Evolutionary conservation across 441 rosid species (phyloP), one percentile per base, ranked within the genome.

Genomic region (Populus hybrid): DNA sequence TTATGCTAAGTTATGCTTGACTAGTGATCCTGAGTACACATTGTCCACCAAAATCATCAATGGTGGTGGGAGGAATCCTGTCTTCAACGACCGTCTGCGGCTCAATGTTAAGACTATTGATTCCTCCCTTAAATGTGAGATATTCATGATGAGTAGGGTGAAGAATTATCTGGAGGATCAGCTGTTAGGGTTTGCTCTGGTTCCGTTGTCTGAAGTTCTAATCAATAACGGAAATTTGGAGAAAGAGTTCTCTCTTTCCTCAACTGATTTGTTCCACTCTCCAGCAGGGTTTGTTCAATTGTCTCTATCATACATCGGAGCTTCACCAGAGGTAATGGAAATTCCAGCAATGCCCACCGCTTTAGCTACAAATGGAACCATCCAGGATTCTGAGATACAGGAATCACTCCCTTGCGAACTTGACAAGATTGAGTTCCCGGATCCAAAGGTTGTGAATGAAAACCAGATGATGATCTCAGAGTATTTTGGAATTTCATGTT

Each of bases 61-160:
- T 70, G 99, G 98, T 6, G 99, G 99, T 69, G 99, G 99, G 72
- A 91, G 94, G 89, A 93, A 96, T 80, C 98, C 99, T 0, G 97
- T 96, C 67, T 96, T 96, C 76, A 92, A 94, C 61, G 95, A 96
- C 46, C 86, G 79, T 76, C 80, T 96, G 34, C 81, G 71, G 77
- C 88, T 94, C 35, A 87, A 88, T 74, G 97, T 96, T 38, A 87
- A 80, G 76, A 87, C 87, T 24, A 34, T 93, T 38, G 97, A 96
- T 7, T 81, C 88, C 81, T 94, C 97, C 50, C 94, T 96, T 72
- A 96, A 91, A 80, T 94, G 98, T 79, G 99, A 96, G 90, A 80
- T 96, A 79, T 96, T 87, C 84, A 96, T 96, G 99, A 89, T 96
- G 97, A 96, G 99, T 81, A 85, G 99, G 88, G 99, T 94, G 84